Evolutionary conservation across 176 grass and related monocot genomes (phyloP), one percentile per base, ranked within the genome.

Genomic region (Echinochloa phyllopogon): DNA sequence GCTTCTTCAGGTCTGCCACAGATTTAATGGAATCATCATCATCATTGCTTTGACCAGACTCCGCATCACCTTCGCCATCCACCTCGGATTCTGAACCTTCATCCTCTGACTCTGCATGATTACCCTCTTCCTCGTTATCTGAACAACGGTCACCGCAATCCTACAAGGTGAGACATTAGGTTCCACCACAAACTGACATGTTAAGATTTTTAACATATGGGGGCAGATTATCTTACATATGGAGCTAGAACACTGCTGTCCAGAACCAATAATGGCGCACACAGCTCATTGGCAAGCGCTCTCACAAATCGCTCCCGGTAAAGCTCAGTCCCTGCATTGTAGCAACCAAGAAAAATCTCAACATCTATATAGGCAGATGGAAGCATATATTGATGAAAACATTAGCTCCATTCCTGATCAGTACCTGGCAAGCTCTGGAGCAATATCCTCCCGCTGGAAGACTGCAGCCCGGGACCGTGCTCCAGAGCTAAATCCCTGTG

Each of bases 201-300:
- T 72, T 49, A 41, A 40, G 29, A 70, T 10, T 41, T 72, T 9
- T 49, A 64, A 82, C 65, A 37, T 10, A 12, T 40, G 23, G 11
- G 11, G 10, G 23, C 1, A 48, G 16, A 36, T 59, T 69, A 85
- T 64, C 83, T 94, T 98, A 98, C 96, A 84, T 83, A 89, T 81
- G 96, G 87, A 81, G 93, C 87, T 52, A 98, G 87, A 79, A 95
- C 86, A 85, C 88, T 94, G 91, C 93, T 98, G 78, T 98, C 96
- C 16, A 98, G 91, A 38, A 98, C 84, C 77, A 98, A 82, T 39
- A 98, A 81, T 15, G 83, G 86, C 8, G 85, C 93, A 23, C 72
- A 75, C 39, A 98, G 79, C 86, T 98, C 93, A 79, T 74, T 82
- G 56, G 96, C 96, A 74, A 98, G 65, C 20, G 93, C 93, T 76